These are phyloP conservation scores for Sporothrix pallida DNA, from an alignment of 2,329 filamentous ascomycete genomes.

Conservation along the genomic window DNA sequence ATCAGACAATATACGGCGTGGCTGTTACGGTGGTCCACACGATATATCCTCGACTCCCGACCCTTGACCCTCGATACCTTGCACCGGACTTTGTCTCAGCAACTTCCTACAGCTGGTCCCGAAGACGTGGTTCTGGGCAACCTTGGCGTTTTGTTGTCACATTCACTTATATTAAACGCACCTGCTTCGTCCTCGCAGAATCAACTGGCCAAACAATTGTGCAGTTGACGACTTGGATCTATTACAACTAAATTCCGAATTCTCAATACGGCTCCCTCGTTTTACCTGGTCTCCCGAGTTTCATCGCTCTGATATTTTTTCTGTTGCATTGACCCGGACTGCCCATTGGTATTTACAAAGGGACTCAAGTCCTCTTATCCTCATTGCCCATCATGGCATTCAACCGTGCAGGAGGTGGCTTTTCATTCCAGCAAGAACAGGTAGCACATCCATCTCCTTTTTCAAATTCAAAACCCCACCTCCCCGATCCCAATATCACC, in stretches of 20 bases:
- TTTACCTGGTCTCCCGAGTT: no score
- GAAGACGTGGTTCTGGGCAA: slow-evolving; percentile 24
- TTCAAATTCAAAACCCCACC: slow-evolving; percentile 4
- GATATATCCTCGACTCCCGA: not conserved
- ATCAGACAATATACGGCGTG: not conserved
- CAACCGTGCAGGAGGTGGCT: slow-evolving; percentile 39
- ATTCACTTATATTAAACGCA: slow-evolving; percentile 23
- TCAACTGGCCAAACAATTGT: not conserved
- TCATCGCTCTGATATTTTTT: no score
- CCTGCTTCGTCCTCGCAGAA: not conserved
- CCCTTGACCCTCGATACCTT: not conserved
- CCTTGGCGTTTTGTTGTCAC: slow-evolving; percentile 7
- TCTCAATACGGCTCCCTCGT: not conserved
- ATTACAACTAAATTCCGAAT: not conserved
- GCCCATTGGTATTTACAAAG: no score
- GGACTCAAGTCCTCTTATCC: not conserved
- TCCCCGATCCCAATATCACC: not conserved
- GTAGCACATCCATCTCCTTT: slow-evolving; percentile 39
- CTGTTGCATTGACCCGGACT: no score
- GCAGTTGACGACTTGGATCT: not conserved
- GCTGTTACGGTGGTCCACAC: not conserved
- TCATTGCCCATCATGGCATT: slow-evolving; percentile 42
- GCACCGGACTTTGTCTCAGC: slow-evolving; percentile 12
- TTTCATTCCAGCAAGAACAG: slow-evolving; percentile 45
- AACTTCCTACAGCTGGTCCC: slow-evolving; percentile 4